phyloP scores from a whole-genome alignment of 1,284 basidiomycete species.

The Apiotrichum domesticum region DNA sequence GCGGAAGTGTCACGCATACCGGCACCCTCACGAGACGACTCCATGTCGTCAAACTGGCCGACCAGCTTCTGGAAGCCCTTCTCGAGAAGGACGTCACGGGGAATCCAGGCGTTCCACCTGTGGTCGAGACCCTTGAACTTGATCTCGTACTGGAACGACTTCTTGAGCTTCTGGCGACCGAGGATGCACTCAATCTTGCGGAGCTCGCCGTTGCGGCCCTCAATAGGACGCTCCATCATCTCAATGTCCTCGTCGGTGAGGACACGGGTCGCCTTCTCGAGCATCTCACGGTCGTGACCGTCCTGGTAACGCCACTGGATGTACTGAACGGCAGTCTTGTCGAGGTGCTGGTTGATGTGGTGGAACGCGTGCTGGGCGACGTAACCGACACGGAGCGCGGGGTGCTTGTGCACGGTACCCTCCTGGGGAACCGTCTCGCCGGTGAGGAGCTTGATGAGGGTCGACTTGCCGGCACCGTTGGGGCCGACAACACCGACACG shows the following conservation, averaged over 20 bases:
- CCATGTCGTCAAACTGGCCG: constrained; percentile 94
- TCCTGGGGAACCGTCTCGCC: constrained; percentile 91
- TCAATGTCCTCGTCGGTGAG: constrained; percentile 82
- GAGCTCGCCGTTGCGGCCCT: constrained; percentile 84
- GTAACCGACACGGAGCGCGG: constrained; percentile 90
- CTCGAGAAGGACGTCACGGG: constrained; percentile 77
- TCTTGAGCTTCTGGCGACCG: constrained; percentile 97
- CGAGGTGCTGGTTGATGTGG: constrained; percentile 87
- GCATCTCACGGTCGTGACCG: constrained; percentile 90
- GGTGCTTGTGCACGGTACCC: constrained; percentile 93
- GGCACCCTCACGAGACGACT: constrained; percentile 88
- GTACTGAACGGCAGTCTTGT: constrained; percentile 91
- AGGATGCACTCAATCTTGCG: constrained; percentile 80
- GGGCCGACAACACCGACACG: constrained; percentile 92
- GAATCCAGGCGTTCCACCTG: constrained; percentile 85
- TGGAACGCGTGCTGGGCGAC: constrained; percentile 98
- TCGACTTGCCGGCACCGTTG: constrained; percentile 97
- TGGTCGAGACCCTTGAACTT: constrained; percentile 96
- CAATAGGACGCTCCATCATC: constrained; percentile 79
- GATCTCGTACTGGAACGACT: constrained; percentile 90
- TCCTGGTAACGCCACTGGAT: constrained; percentile 99
- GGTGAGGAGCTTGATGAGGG: constrained; percentile 69
- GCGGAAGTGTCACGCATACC: constrained; percentile 77
- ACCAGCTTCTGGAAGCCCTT: constrained; percentile 90
- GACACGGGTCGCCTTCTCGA: constrained; percentile 87